Base-by-base conservation (phyloP, 208 protist species). In the Spongospora subterranea region DNA sequence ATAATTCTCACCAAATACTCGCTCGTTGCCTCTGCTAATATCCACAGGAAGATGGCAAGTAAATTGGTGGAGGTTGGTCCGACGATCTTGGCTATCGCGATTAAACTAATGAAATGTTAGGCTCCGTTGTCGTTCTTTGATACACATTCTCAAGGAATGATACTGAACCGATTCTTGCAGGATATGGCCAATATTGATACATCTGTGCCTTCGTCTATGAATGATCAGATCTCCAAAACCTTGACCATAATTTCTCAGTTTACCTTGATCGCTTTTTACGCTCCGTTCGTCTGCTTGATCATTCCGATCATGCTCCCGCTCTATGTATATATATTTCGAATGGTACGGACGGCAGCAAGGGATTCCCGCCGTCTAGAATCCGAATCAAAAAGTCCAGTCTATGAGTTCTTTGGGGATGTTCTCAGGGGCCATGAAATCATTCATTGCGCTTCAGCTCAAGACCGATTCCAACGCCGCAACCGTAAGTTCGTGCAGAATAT, bases 81-180 rank as follows among this genome's bases (percentile, higher is more conserved):
- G 50, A 29, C 50, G 50, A 60, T 60, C 24, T 60, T 24, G 24
- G 24, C 50, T 60, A 24, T 60, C 50, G 6, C 13, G 24, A 60
- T 29, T 60, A n/a, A n/a, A n/a, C n/a, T n/a, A n/a, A n/a, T n/a
- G n/a, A 29, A 29, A 6, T 60, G 50, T 29, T 60, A 60, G 50
- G 89, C 90, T 43, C 90, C 92, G 20, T 0, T 92, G 40, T 46
- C 82, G 45, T 93, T 92, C 92, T 93, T 92, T 90, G 92, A 93
- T 53, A 40, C 91, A 24, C 64, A 65, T 32, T n/a, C 88, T 1
- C 41, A 82, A 11, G 92, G 92, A 17, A 54, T 38, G 0, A 76
- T 93, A 32, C 90, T 93, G 45, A 93, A 45, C 40, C 88, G 90
- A 6, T 92, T 91, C 13, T 89, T 92, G 17, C 90, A 93, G 13